phyloP scores from a whole-genome alignment of 1,284 basidiomycete genomes.

The Irpex sp. region DNA sequence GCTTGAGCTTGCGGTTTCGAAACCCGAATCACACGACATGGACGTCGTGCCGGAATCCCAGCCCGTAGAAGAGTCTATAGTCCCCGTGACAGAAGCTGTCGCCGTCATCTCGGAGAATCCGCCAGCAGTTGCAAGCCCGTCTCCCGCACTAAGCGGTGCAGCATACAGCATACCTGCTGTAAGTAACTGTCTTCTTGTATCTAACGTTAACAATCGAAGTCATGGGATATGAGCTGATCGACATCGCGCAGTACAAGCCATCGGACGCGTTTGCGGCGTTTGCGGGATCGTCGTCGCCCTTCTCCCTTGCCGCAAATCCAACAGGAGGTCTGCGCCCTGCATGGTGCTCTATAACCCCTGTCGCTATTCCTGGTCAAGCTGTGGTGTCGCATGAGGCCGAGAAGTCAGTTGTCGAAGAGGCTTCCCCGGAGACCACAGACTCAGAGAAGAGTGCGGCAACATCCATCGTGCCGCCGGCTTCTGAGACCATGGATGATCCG shows the following conservation, averaged over 20 bases:
- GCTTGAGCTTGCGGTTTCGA: not conserved
- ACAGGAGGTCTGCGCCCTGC: conserved; percentile 2
- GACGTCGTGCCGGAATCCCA: not conserved
- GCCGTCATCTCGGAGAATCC: not conserved
- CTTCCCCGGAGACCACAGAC: not conserved
- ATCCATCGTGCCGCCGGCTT: not conserved
- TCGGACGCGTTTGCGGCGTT: conserved; percentile 25
- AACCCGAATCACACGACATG: not conserved
- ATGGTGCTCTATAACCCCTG: conserved; percentile 6
- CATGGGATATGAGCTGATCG: not conserved
- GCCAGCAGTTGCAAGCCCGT: not conserved
- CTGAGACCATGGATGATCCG: conserved; percentile 8
- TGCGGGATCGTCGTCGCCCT: conserved; percentile 11
- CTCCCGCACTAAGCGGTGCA: not conserved
- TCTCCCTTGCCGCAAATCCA: not conserved
- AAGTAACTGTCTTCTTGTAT: conserved; percentile 5
- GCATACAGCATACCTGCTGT: conserved; percentile 16
- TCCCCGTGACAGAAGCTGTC: not conserved
- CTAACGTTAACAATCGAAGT: not conserved
- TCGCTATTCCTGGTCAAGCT: not conserved
- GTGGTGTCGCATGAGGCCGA: not conserved
- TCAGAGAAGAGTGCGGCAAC: not conserved
- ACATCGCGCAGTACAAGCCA: conserved; percentile 20
- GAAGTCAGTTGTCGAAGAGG: not conserved
- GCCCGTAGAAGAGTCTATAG: not conserved